phyloP scores from a whole-genome alignment of 73 alveolate species.

The Paramecium caudatum region DNA sequence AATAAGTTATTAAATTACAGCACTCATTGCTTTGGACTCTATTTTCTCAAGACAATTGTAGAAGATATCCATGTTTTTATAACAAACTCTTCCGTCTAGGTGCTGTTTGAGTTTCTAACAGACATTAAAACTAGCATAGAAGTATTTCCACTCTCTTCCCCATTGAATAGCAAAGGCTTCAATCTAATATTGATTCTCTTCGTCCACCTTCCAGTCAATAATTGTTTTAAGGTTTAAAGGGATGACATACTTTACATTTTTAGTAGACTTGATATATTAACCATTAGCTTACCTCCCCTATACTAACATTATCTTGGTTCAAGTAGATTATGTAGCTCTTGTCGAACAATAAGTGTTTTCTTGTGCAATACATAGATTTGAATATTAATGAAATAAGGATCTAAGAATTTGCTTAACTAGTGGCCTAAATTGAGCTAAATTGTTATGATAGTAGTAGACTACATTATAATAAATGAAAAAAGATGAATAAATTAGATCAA shows the following conservation, averaged over 20 bases:
- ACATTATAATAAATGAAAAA: too few relatives aligned
- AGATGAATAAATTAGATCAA: too few relatives aligned
- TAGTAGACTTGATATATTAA: conserved; percentile 13
- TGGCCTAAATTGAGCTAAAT: too few relatives aligned
- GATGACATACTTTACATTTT: conserved; percentile 12
- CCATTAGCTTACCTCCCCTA: conserved; percentile 20
- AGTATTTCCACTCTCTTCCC: neutral
- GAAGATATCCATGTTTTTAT: neutral
- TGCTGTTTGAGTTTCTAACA: neutral
- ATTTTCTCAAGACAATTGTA: neutral
- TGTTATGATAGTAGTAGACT: too few relatives aligned
- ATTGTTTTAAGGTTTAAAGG: neutral
- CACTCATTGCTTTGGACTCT: neutral
- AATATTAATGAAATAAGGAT: neutral
- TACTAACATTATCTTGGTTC: neutral
- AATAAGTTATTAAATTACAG: neutral
- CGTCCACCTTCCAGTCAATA: conserved; percentile 4
- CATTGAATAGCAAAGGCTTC: conserved; percentile 4
- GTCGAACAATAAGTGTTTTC: conserved; percentile 30
- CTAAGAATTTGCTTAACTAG: neutral
- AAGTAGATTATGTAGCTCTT: neutral
- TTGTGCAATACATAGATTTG: conserved; percentile 36
- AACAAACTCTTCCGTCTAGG: conserved; percentile 12
- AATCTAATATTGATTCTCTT: neutral
- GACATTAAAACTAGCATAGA: conserved; percentile 10